These are phyloP conservation scores for Dunaliella sp. DNA, from an alignment of 139 green algal genomes.

Conservation along the genomic window DNA sequence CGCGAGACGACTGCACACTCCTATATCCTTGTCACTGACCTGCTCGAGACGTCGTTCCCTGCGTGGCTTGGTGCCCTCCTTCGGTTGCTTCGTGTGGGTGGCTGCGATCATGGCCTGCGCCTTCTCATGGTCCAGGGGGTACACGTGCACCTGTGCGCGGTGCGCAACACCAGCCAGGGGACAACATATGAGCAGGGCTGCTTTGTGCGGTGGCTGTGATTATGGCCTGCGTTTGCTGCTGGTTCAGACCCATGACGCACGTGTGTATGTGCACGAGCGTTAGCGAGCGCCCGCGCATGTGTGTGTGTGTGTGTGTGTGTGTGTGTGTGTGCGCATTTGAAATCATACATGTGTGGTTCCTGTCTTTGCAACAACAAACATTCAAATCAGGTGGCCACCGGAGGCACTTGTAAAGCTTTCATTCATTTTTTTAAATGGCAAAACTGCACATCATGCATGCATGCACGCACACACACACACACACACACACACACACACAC, in stretches of 20 bases:
- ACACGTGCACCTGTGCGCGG: conserved; percentile 60
- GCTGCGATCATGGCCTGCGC: conserved; percentile 28
- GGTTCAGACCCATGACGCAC: too few species aligned
- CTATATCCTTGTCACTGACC: too few species aligned
- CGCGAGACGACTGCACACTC: too few species aligned
- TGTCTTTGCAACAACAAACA: too few species aligned
- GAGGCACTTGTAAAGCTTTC: too few species aligned
- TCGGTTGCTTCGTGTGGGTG: conserved; percentile 52
- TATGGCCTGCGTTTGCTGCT: not conserved
- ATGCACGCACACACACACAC: too few species aligned
- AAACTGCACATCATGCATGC: too few species aligned
- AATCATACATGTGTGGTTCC: not conserved
- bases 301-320: conserved; percentile 14
- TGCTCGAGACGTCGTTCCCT: conserved; percentile 27
- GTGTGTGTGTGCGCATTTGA: not conserved
- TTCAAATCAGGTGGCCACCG: too few species aligned
- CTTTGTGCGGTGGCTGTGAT: not conserved
- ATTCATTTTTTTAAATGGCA: too few species aligned
- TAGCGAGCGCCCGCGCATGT: not conserved
- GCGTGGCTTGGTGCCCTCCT: conserved; percentile 43
- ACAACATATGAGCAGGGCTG: not conserved
- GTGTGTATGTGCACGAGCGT: not conserved
- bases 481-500: too few species aligned
- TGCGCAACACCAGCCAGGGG: too few species aligned
- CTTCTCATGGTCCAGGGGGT: conserved; percentile 54